These are phyloP conservation scores for Penicillium paxilli DNA, from an alignment of 495 filamentous ascomycete genomes.

Conservation along the genomic window DNA sequence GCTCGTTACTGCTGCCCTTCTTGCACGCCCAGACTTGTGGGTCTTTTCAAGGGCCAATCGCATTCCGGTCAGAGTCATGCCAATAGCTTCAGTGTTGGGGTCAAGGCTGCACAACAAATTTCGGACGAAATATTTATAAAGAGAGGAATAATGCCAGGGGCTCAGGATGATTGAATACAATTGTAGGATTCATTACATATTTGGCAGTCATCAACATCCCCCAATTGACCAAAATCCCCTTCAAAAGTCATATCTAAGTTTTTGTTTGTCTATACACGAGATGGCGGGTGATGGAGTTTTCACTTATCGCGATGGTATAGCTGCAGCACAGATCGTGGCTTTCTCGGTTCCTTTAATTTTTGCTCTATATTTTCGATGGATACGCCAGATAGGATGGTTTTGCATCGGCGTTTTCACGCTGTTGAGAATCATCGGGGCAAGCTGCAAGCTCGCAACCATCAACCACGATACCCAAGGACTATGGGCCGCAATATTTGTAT, in stretches of 20 bases:
- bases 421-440: slow-evolving; percentile 12
- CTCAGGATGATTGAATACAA: neutral
- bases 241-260: neutral
- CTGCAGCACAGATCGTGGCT: slow-evolving; percentile 8
- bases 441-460: slow-evolving; percentile 17
- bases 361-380: slow-evolving; percentile 5
- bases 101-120: neutral
- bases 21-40: neutral
- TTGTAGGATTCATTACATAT: no score
- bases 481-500: slow-evolving; percentile 20
- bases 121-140: neutral
- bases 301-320: slow-evolving; percentile 14
- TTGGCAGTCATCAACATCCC: neutral
- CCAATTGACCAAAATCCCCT: neutral
- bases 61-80: neutral
- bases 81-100: neutral
- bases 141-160: neutral
- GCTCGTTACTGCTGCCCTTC: neutral
- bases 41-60: neutral
- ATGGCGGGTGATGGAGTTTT: slow-evolving; percentile 9
- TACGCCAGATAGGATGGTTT: slow-evolving; percentile 14
- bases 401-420: slow-evolving; percentile 16
- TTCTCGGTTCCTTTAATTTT: slow-evolving; percentile 5
- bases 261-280: neutral
- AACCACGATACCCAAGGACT: slow-evolving; percentile 10